Conservation (phyloP, 2,329 filamentous ascomycete genomes). For the Sporothrix variecibatus region DNA sequence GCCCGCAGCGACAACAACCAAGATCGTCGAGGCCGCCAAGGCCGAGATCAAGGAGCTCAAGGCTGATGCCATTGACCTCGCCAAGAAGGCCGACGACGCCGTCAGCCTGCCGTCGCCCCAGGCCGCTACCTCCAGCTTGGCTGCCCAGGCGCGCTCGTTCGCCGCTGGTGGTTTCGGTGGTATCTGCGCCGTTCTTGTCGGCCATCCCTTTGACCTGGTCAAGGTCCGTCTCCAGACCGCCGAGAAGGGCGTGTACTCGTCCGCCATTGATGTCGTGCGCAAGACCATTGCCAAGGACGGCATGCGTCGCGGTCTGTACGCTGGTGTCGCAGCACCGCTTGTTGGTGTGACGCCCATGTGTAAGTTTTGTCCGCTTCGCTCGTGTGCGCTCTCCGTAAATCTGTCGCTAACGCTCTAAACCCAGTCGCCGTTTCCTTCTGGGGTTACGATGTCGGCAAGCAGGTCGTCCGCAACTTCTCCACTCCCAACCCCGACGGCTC, state of each 20-base stretch:
- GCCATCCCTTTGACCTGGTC: slow-evolving; percentile 96
- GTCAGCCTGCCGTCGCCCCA: slow-evolving; percentile 39
- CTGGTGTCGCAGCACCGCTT: slow-evolving; percentile 92
- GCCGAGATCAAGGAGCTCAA: slow-evolving; percentile 50
- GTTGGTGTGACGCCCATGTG: slow-evolving; percentile 99
- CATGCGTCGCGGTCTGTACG: slow-evolving; percentile 78
- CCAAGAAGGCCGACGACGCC: slow-evolving; percentile 20
- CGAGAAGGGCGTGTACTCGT: slow-evolving; percentile 86
- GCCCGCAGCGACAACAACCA: slow-evolving; percentile 41
- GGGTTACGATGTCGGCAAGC: slow-evolving; percentile 96
- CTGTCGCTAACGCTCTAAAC: neutral
- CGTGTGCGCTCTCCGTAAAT: neutral
- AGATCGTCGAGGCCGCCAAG: slow-evolving; percentile 43
- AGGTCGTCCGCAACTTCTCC: slow-evolving; percentile 71
- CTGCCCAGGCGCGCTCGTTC: slow-evolving; percentile 71
- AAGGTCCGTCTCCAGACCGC: slow-evolving; percentile 97
- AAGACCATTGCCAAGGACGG: slow-evolving; percentile 89
- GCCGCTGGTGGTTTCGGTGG: slow-evolving; percentile 90
- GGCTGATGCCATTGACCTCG: slow-evolving; percentile 36
- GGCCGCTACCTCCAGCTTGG: slow-evolving; percentile 38
- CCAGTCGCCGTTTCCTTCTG: slow-evolving; percentile 70
- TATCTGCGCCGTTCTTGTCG: slow-evolving; percentile 88
- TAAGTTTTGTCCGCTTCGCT: slow-evolving; percentile 54
- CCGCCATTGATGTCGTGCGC: slow-evolving; percentile 86
- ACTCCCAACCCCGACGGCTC: slow-evolving; percentile 66